phyloP scores from a whole-genome alignment of 306 rosid species.

The Quercus bicolor region DNA sequence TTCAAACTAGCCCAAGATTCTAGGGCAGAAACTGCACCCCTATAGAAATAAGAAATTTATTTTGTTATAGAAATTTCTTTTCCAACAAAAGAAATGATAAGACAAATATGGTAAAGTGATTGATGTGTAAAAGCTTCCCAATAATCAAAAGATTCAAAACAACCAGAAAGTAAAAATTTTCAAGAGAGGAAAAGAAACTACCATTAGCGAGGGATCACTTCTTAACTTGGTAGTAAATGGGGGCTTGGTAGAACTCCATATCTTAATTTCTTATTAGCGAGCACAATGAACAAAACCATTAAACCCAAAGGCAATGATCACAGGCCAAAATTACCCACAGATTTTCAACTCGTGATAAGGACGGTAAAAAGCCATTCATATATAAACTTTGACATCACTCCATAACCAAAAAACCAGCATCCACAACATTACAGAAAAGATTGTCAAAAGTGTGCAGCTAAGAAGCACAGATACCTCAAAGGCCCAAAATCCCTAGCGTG shows the following conservation, averaged over 20 bases:
- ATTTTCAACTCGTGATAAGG: background rate
- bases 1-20: background rate
- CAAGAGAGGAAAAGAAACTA: background rate
- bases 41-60: background rate
- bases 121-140: background rate
- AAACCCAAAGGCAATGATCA: background rate
- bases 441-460: background rate
- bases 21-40: background rate
- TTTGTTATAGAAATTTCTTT: background rate
- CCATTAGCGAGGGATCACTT: background rate
- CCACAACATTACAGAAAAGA: background rate
- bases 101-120: background rate
- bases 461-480: too few species aligned
- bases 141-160: background rate
- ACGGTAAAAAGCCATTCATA: background rate
- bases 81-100: background rate
- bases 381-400: background rate
- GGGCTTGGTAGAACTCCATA: background rate
- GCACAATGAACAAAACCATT: background rate
- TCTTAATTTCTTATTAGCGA: background rate
- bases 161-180: background rate
- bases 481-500: too few species aligned
- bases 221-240: background rate
- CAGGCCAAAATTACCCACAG: background rate
- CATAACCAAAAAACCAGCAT: background rate